Conservation (phyloP, 2,329 filamentous ascomycete genomes). For the Hortaea sp. region DNA sequence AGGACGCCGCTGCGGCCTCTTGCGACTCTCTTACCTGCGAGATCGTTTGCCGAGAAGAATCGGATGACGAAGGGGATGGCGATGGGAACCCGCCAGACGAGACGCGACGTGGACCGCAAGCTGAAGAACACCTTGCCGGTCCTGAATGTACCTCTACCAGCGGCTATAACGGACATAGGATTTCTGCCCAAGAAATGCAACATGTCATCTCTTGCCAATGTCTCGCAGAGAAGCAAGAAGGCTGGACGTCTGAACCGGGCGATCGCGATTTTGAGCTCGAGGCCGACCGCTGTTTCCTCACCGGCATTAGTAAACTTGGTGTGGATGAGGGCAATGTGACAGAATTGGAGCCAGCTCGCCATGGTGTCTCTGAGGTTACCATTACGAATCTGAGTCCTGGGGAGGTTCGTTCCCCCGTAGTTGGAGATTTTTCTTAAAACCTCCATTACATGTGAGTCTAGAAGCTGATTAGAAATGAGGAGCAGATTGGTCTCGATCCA, state of each 20-base stretch:
- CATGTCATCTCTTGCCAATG: constrained; percentile 5
- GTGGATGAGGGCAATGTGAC: neutral
- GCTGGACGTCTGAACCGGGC: neutral
- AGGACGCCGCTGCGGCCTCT: no score
- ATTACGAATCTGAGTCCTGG: neutral
- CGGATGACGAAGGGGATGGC: no score
- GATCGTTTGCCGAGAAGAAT: no score
- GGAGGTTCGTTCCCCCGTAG: no score
- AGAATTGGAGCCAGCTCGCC: neutral
- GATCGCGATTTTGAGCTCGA: neutral
- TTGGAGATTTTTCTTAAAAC: no score
- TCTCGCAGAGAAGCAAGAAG: constrained; percentile 2
- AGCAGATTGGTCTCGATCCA: no score
- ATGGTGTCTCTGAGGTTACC: neutral
- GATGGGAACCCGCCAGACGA: no score
- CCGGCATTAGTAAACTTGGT: no score
- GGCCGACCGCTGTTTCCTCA: neutral
- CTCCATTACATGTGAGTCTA: no score
- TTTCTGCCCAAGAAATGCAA: constrained; percentile 8
- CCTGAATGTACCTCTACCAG: constrained; percentile 1
- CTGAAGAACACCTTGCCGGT: constrained; percentile 10
- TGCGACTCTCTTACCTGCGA: no score
- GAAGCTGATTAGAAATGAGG: no score
- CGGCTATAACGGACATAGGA: constrained; percentile 8
- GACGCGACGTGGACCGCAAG: no score